Evolutionary conservation across 1,139 yeast genomes (phyloP).

Genomic region (Saccharomycopsis hybrid): DNA sequence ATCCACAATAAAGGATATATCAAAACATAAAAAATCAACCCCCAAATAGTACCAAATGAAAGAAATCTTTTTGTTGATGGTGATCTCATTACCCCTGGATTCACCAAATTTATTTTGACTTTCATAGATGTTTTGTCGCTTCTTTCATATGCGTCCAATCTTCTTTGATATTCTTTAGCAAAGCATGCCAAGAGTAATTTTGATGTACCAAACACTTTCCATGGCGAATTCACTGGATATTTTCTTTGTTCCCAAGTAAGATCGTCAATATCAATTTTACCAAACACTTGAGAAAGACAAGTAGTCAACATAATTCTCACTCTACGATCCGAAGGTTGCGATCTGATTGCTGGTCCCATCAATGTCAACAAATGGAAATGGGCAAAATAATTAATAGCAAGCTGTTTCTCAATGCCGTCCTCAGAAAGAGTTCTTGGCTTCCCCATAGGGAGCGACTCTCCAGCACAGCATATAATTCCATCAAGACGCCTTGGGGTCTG

Average conservation of each 20-base stretch:
- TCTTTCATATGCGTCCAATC: slow-evolving; percentile 49
- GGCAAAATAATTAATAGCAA: slow-evolving; percentile 75
- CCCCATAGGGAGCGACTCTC: slow-evolving; percentile 67
- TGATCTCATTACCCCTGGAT: slow-evolving; percentile 89
- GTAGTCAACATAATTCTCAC: slow-evolving; percentile 72
- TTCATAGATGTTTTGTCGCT: slow-evolving; percentile 64
- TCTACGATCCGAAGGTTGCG: slow-evolving; percentile 92
- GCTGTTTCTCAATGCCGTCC: slow-evolving; percentile 83
- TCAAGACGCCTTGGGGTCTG: slow-evolving; percentile 86
- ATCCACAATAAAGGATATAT: slow-evolving; percentile 81
- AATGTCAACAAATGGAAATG: slow-evolving; percentile 76
- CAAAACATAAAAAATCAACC: slow-evolving; percentile 60
- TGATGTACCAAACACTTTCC: slow-evolving; percentile 75
- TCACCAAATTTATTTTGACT: slow-evolving; percentile 68
- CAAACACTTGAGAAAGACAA: slow-evolving; percentile 74
- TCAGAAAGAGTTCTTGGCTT: slow-evolving; percentile 52
- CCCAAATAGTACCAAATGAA: slow-evolving; percentile 70
- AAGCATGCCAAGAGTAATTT: slow-evolving; percentile 70
- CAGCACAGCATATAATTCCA: slow-evolving; percentile 84
- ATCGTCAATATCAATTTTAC: slow-evolving; percentile 58
- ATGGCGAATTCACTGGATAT: slow-evolving; percentile 59
- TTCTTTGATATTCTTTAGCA: slow-evolving; percentile 68
- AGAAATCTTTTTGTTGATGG: slow-evolving; percentile 75
- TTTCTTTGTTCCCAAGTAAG: slow-evolving; percentile 55
- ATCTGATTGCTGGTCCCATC: slow-evolving; percentile 71